These are phyloP conservation scores for Jamesozyma gamospora DNA, from an alignment of 805 yeast genomes.

Conservation along the genomic window DNA sequence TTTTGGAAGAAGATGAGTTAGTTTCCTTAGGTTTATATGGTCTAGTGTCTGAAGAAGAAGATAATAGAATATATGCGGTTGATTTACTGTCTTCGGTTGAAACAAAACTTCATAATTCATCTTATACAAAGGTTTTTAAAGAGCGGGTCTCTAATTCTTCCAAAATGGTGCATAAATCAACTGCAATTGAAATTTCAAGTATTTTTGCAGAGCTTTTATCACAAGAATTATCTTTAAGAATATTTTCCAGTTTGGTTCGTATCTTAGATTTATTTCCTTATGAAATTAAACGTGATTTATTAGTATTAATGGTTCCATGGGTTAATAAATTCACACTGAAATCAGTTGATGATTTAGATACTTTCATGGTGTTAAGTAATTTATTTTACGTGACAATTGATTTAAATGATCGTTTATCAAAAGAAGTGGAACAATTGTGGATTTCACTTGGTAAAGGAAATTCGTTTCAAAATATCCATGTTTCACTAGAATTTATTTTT, in stretches of 20 bases:
- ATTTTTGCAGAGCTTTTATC: conserved; percentile 51
- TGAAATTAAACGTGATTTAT: conserved; percentile 61
- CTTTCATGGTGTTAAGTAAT: conserved; percentile 67
- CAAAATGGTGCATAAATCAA: conserved; percentile 77
- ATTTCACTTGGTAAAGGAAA: conserved; percentile 77
- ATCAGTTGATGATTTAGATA: conserved; percentile 34
- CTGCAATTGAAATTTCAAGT: conserved; percentile 68
- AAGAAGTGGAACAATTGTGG: conserved; percentile 93
- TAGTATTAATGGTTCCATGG: conserved; percentile 85
- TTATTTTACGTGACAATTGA: conserved; percentile 76
- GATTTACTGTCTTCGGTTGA: conserved; percentile 62
- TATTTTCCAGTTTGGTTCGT: conserved; percentile 63
- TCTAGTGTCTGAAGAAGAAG: conserved; percentile 60
- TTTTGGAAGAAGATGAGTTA: conserved; percentile 51
- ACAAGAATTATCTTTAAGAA: conserved; percentile 52
- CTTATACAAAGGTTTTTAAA: conserved; percentile 46
- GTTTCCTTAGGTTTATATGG: conserved; percentile 70
- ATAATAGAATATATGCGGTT: conserved; percentile 64
- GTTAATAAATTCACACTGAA: conserved; percentile 70
- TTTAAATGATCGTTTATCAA: conserved; percentile 62
- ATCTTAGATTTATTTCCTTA: conserved; percentile 50
- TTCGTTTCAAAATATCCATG: conserved; percentile 57
- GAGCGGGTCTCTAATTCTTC: conserved; percentile 69
- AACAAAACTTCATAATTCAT: conserved; percentile 42
- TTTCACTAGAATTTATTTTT: conserved; percentile 61